Percentiles rank a stretch among this genome's conserved stretches.
Conservation (phyloP, 1,139 yeast genomes). For the Kurtzmaniella quercitrusa region DNA sequence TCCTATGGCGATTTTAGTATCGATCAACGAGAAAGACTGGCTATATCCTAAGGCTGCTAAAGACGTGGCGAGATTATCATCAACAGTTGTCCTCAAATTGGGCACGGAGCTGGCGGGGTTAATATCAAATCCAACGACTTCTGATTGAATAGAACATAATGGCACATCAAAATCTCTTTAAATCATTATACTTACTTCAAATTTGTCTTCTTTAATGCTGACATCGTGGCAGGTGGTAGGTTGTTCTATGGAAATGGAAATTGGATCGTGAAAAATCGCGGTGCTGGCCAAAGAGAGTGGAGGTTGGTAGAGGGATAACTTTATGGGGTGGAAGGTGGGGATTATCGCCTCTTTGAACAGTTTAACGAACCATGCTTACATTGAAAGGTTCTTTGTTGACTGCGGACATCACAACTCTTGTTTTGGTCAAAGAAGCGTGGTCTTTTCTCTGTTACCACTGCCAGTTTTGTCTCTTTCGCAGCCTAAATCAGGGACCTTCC, state of each 20-base stretch:
- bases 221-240: constrained; percentile 11
- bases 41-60: constrained; percentile 56
- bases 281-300: too few species aligned
- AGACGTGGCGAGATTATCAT: constrained; percentile 43
- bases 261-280: neutral
- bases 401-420: too few species aligned
- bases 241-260: neutral
- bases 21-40: constrained; percentile 55
- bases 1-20: constrained; percentile 67
- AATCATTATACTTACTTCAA: constrained; percentile 24
- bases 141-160: too few species aligned
- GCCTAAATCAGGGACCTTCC: too few species aligned
- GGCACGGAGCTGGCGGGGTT: constrained; percentile 33
- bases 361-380: too few species aligned
- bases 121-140: too few species aligned
- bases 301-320: too few species aligned
- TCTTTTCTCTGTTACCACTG: neutral
- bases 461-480: neutral
- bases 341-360: too few species aligned
- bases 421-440: neutral
- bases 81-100: constrained; percentile 47
- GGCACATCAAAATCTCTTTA: too few species aligned
- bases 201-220: constrained; percentile 24
- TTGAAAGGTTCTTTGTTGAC: too few species aligned
- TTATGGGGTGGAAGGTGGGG: too few species aligned